These are phyloP conservation scores for Trametes punicea DNA, from an alignment of 768 basidiomycete species.

Conservation along the genomic window DNA sequence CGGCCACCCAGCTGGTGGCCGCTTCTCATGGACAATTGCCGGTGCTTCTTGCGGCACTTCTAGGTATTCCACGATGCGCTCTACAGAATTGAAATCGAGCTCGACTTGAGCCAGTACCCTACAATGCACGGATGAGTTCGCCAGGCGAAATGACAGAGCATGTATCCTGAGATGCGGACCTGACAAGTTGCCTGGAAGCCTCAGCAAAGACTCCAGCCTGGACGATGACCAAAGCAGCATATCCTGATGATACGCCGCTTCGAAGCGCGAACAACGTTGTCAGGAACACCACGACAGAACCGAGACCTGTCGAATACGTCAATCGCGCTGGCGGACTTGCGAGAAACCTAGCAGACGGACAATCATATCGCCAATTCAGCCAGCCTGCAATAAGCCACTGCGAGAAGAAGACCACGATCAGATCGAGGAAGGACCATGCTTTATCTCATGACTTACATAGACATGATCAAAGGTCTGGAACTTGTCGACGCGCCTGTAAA, in stretches of 20 bases:
- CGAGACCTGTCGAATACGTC: conserved; percentile 43
- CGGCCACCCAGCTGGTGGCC: conserved; percentile 75
- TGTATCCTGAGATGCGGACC: conserved; percentile 30
- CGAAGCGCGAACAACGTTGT: conserved; percentile 68
- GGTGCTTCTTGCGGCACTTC: conserved; percentile 67
- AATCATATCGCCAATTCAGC: conserved; percentile 74
- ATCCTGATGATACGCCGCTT: conserved; percentile 53
- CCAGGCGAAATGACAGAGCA: conserved; percentile 1
- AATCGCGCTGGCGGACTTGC: not conserved
- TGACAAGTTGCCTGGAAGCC: conserved; percentile 62
- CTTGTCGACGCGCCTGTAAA: conserved; percentile 55
- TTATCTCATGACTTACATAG: conserved; percentile 46
- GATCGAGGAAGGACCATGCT: not conserved
- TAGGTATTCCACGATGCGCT: conserved; percentile 70
- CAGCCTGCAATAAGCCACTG: conserved; percentile 69
- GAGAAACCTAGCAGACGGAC: conserved; percentile 33
- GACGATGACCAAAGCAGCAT: conserved; percentile 68
- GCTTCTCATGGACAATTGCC: conserved; percentile 47
- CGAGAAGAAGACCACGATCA: not conserved
- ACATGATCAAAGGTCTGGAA: conserved; percentile 72
- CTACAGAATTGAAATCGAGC: conserved; percentile 72
- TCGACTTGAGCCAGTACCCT: conserved; percentile 69
- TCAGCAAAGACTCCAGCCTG: conserved; percentile 69
- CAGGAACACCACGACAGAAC: conserved; percentile 65
- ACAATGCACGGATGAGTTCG: not conserved